Percentiles rank a stretch among this genome's conserved stretches.
These are phyloP conservation scores for Fusarium veterinarium DNA, from an alignment of 2,329 filamentous ascomycete genomes.

Conservation along the genomic window DNA sequence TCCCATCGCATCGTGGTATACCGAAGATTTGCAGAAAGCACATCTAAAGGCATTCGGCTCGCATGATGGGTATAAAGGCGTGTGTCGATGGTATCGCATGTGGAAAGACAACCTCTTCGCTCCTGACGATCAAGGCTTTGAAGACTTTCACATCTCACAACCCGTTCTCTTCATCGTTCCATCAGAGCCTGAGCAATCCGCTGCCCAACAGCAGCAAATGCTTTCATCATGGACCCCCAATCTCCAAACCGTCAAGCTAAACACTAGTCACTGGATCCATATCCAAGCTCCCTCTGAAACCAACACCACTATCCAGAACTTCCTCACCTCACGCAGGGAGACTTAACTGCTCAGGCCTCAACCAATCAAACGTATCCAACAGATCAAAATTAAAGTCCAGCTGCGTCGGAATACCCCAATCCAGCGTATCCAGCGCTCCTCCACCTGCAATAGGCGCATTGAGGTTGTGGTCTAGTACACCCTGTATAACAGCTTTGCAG, in stretches of 20 bases:
- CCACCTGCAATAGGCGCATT: constrained; percentile 50
- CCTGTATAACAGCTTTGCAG: constrained; percentile 61
- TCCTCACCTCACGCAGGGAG: constrained; percentile 17
- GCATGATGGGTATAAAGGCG: constrained; percentile 47
- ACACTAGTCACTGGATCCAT: constrained; percentile 52
- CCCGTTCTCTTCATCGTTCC: constrained; percentile 43
- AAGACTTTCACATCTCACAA: constrained; percentile 27
- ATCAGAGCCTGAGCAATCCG: constrained; percentile 15
- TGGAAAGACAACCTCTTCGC: constrained; percentile 45
- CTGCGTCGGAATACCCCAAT: constrained; percentile 51
- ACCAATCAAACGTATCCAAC: constrained; percentile 62
- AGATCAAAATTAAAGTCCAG: constrained; percentile 60
- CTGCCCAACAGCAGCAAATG: constrained; percentile 44
- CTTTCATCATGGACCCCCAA: constrained; percentile 44
- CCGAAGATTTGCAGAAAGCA: constrained; percentile 28
- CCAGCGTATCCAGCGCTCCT: constrained; percentile 42
- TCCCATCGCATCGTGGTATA: constrained; percentile 44
- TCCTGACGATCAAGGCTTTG: constrained; percentile 40
- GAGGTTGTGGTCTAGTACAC: constrained; percentile 61
- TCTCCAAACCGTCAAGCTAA: constrained; percentile 51
- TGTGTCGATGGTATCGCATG: constrained; percentile 48
- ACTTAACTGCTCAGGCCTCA: constrained; percentile 42
- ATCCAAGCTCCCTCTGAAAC: constrained; percentile 44
- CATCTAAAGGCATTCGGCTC: constrained; percentile 41
- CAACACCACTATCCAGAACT: constrained; percentile 40